Base-by-base conservation (phyloP, 73 alveolate species). In the Symbiodinium pilosum region DNA sequence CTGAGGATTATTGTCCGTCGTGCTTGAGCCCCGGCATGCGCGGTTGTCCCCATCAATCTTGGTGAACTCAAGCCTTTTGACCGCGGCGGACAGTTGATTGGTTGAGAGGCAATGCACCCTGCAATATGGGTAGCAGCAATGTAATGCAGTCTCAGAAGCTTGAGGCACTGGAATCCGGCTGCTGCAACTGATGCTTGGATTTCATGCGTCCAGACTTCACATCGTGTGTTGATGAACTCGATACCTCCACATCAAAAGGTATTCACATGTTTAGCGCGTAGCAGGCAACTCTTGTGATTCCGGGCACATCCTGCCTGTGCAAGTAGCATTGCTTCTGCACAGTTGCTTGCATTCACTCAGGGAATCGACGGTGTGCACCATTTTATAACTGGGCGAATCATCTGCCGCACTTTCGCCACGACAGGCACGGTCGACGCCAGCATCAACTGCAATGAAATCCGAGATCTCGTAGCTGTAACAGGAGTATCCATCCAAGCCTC, bases 21-120 rank as follows among this genome's bases (percentile, higher is more conserved):
- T 8, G 39, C 89, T 71, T 56, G 97, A 91, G 34, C 97, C 97
- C 32, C 97, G 97, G 40, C 97, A 91, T 0, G 97, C 97, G 1
- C 88, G 87, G 14, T 69, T 71, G 54, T 83, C 54, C 36, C 97
- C 97, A 32, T 71, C 88, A 36, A 91, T n/a, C 68, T 28, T 40
- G 34, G 95, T 8, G 83, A 89, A 89, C 75, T 89, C 95, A 14
- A 89, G 87, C 95, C 95, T 89, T 21, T 83, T 20, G 36, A n/a
- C 28, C 4, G 54, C 39, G 30, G 28, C n/a, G n/a, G n/a, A n/a
- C n/a, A n/a, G n/a, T n/a, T n/a, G n/a, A n/a, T n/a, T n/a, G n/a
- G 14, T 21, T 24, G 47, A 0, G 28, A 24, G 32, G 11, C 59
- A 36, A 38, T 1, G 18, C 47, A 69, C 41, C 41, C 38, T 69